Evolutionary conservation across 768 basidiomycete genomes (phyloP).

Genomic region (Sporobolomyces pararoseus): DNA sequence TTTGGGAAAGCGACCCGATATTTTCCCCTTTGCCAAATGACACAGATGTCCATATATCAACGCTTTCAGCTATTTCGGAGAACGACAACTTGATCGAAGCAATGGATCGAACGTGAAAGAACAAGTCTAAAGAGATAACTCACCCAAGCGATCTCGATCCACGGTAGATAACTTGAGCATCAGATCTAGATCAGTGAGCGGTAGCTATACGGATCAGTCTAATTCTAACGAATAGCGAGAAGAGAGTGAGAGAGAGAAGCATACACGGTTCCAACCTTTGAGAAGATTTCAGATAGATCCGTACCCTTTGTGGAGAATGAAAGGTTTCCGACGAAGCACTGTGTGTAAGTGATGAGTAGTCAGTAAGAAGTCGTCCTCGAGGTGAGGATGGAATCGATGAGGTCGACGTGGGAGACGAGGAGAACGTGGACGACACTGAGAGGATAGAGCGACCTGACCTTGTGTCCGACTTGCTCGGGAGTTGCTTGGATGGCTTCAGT

Average conservation of each 20-base stretch:
- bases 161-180: conserved; percentile 72
- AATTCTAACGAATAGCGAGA: background rate
- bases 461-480: conserved; percentile 41
- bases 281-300: conserved; percentile 91
- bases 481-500: conserved; percentile 38
- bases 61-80: no score
- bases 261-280: conserved; percentile 80
- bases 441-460: conserved; percentile 23
- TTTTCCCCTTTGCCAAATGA: no score
- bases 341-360: conserved; percentile 15
- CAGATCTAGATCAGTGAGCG: conserved; percentile 56
- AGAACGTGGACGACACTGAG: no score
- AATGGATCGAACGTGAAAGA: background rate
- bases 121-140: background rate
- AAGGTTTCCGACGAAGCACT: conserved; percentile 96
- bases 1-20: no score
- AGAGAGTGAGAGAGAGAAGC: conserved; percentile 49
- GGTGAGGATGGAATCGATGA: background rate
- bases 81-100: no score
- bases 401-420: background rate
- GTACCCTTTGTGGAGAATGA: conserved; percentile 89
- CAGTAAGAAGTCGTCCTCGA: background rate
- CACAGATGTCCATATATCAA: no score
- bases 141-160: conserved; percentile 40
- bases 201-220: background rate